Evolutionary conservation across 2,329 filamentous ascomycete species (phyloP), one percentile per base, ranked within the genome.

Genomic region (Fusarium neocosmosporiellum): DNA sequence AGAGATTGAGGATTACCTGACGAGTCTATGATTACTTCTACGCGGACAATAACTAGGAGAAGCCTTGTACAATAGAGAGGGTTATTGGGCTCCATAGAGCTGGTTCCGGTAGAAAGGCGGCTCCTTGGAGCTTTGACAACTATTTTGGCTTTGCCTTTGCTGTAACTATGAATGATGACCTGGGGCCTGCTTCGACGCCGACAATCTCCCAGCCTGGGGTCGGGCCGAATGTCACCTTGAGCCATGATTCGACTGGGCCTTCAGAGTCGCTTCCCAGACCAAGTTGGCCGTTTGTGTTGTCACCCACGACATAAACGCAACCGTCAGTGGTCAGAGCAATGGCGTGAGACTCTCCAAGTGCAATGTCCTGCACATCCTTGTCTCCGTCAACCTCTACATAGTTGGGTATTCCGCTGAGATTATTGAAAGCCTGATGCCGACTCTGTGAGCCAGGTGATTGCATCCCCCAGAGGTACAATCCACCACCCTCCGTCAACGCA

Each of bases 1-100:
- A 86, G 96, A 99, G 87, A 98, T 99, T 81, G 96, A 99, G 88
- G 96, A 99, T 84, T 99, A 99, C 87, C 87, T 99, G 84, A 98
- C 96, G 83, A 98, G 98, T 89, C 91, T 99, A 89, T 98, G 89
- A 91, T 69, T 81, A 65, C 70, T 74, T 61, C 67, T 70, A 68
- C 65, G 72, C 71, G 68, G 57, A 68, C 67, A 67, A 69, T 67
- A 73, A 75, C 68, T 69, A 77, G 64, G 67, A 75, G 76, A 78
- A 77, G 76, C 78, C 74, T 79, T 87, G 84, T 86, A 86, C 79
- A 83, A 85, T 86, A 86, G 81, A 86, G 80, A 79, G 81, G 82
- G 83, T 86, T 83, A 84, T 74, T 70, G 79, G 73, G 75, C 78
- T 82, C 79, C 75, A 80, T 75, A 78, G 78, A 81, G 75, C 70